Conservation (phyloP, 2,329 filamentous ascomycete species). For the Botrytis medusae region DNA sequence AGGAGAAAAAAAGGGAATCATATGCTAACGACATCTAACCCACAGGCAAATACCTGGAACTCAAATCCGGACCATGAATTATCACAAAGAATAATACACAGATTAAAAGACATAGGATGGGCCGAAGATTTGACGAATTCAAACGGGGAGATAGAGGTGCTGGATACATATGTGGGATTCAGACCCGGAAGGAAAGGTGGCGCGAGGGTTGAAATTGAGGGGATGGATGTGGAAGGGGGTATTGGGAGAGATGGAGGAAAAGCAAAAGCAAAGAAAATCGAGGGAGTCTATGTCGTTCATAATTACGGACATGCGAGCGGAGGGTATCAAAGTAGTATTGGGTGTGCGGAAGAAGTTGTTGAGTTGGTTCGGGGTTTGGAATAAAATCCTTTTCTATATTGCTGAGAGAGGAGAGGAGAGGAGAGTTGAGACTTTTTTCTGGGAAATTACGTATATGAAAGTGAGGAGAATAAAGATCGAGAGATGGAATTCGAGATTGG, state of each 20-base stretch:
- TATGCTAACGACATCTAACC: not conserved
- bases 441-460: not conserved
- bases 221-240: slow-evolving; percentile 5
- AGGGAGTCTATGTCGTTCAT: slow-evolving; percentile 43
- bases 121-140: not conserved
- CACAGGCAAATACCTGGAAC: not conserved
- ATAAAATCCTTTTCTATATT: too few species aligned
- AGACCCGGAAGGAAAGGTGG: not conserved
- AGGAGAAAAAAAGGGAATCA: too few species aligned
- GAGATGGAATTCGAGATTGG: too few species aligned
- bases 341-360: slow-evolving; percentile 34
- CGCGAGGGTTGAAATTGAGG: slow-evolving; percentile 28
- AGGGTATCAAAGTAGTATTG: slow-evolving; percentile 42
- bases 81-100: not conserved
- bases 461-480: not conserved
- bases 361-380: slow-evolving; percentile 20
- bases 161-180: not conserved
- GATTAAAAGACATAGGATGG: not conserved
- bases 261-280: slow-evolving; percentile 8
- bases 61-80: not conserved
- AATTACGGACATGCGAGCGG: slow-evolving; percentile 49
- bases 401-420: too few species aligned
- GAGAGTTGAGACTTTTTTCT: too few species aligned
- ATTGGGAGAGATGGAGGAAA: slow-evolving; percentile 2
- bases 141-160: not conserved